Evolutionary conservation across 352 stramenopile genomes (phyloP).

Genomic region (Blastocystis sp.): DNA sequence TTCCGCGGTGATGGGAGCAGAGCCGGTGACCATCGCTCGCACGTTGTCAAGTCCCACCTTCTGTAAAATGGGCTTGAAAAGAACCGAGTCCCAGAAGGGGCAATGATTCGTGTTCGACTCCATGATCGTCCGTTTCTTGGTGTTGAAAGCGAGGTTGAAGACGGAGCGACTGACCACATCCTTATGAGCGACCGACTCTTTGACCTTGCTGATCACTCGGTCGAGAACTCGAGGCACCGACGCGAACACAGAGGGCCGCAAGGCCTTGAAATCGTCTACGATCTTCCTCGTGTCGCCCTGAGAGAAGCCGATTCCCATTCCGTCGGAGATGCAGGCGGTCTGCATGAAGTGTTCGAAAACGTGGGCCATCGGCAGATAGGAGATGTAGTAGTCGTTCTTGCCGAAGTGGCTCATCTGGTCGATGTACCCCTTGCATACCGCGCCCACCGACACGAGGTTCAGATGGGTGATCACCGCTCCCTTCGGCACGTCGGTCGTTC

Average conservation of each 20-base stretch:
- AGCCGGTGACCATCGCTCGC: conserved; percentile 83
- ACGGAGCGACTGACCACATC: conserved; percentile 56
- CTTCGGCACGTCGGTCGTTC: conserved; percentile 46
- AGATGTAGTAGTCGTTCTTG: conserved; percentile 64
- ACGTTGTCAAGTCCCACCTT: conserved; percentile 82
- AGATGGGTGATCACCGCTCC: conserved; percentile 20
- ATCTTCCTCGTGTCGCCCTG: conserved; percentile 63
- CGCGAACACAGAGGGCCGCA: conserved; percentile 64
- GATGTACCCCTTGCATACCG: conserved; percentile 60
- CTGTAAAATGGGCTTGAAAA: conserved; percentile 87
- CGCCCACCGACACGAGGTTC: conserved; percentile 42
- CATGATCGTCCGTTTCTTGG: conserved; percentile 24
- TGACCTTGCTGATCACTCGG: conserved; percentile 77
- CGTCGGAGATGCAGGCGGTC: conserved; percentile 63
- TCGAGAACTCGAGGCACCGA: conserved; percentile 67
- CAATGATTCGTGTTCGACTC: conserved; percentile 63
- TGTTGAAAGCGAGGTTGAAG: conserved; percentile 44
- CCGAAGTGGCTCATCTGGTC: conserved; percentile 49
- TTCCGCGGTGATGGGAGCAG: conserved; percentile 80
- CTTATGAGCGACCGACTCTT: conserved; percentile 68
- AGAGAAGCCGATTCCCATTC: conserved; percentile 63
- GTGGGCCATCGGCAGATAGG: conserved; percentile 64
- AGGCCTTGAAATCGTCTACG: conserved; percentile 60
- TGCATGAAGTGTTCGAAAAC: conserved; percentile 67
- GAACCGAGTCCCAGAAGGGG: conserved; percentile 83